Percentiles rank a stretch among this genome's conserved stretches.
Evolutionary conservation across 1,284 basidiomycete species (phyloP).

Genomic region (Cutaneotrichosporon cyanovorans): DNA sequence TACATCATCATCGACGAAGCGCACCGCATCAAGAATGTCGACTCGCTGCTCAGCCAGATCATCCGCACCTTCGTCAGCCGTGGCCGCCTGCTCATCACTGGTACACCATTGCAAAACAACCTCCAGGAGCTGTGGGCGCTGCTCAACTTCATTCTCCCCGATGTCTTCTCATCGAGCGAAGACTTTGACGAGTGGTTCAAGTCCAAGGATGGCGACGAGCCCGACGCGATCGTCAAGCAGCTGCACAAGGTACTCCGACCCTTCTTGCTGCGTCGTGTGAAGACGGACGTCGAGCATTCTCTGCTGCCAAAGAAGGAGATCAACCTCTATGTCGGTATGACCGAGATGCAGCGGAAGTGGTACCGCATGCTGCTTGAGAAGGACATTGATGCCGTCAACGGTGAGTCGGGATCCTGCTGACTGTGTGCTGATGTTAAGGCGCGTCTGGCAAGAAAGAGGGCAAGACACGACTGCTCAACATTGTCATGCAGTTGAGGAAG

Average conservation of each 20-base stretch:
- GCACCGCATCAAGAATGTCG: conserved; percentile 98
- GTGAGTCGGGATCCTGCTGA: conserved; percentile 30
- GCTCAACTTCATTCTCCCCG: conserved; percentile 82
- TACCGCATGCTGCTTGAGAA: conserved; percentile 93
- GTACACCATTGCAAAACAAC: conserved; percentile 96
- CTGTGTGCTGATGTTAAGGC: conserved; percentile 17
- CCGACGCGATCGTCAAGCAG: conserved; percentile 88
- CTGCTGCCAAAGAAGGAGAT: conserved; percentile 97
- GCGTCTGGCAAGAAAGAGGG: conserved; percentile 96
- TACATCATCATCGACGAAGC: conserved; percentile 99
- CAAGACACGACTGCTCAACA: conserved; percentile 95
- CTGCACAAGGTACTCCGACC: conserved; percentile 94
- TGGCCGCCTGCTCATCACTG: conserved; percentile 87
- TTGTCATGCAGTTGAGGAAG: conserved; percentile 88
- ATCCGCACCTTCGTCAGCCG: conserved; percentile 85
- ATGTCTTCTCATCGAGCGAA: conserved; percentile 59
- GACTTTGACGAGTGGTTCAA: conserved; percentile 73
- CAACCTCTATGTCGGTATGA: conserved; percentile 95
- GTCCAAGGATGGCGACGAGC: conserved; percentile 60
- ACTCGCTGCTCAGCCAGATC: conserved; percentile 92
- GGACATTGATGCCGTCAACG: conserved; percentile 98
- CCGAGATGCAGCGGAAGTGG: conserved; percentile 98
- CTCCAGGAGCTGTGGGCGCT: conserved; percentile 94
- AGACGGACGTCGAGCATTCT: conserved; percentile 95
- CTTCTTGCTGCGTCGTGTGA: conserved; percentile 89